phyloP scores from a whole-genome alignment of 2,329 filamentous ascomycete genomes.

The Cyphellophora europaea region DNA sequence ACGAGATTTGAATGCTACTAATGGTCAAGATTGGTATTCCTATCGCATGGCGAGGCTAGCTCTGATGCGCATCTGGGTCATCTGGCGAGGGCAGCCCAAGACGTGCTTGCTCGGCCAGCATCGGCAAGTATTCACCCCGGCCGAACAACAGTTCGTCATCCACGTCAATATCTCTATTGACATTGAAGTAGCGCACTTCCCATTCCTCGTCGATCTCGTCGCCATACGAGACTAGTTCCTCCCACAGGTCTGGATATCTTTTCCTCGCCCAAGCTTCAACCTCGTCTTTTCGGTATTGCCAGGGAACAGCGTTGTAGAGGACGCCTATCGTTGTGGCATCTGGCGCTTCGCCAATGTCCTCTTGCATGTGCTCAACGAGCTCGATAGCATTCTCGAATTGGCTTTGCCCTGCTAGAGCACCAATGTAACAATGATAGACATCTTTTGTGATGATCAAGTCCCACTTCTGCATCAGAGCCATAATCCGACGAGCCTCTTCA shows the following conservation, averaged over 20 bases:
- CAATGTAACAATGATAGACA: conserved; percentile 69
- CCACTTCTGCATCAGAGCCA: conserved; percentile 52
- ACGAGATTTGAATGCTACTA: too few species aligned
- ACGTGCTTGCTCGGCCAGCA: conserved; percentile 11
- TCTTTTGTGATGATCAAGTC: conserved; percentile 66
- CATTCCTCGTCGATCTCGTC: conserved; percentile 20
- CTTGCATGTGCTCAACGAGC: conserved; percentile 58
- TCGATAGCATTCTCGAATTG: conserved; percentile 58
- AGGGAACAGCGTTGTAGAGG: conserved; percentile 65
- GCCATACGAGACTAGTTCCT: conserved; percentile 41
- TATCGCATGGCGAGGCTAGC: too few species aligned
- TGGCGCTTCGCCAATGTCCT: conserved; percentile 57
- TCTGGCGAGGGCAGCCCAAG: too few species aligned
- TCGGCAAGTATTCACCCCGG: conserved; percentile 14
- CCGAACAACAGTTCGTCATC: conserved; percentile 16
- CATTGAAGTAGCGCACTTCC: conserved; percentile 19
- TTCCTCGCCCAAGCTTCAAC: conserved; percentile 67
- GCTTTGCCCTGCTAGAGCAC: conserved; percentile 64
- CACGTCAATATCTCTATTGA: conserved; percentile 14
- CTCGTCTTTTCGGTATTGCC: conserved; percentile 53
- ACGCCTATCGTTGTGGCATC: conserved; percentile 61
- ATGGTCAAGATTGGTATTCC: too few species aligned
- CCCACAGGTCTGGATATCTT: conserved; percentile 62
- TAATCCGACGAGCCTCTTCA: conserved; percentile 43
- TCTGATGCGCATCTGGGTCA: too few species aligned